Percentiles rank a stretch among this genome's conserved stretches.
Conservation (phyloP, 208 protist genomes). For the Crithidia acanthocephali region DNA sequence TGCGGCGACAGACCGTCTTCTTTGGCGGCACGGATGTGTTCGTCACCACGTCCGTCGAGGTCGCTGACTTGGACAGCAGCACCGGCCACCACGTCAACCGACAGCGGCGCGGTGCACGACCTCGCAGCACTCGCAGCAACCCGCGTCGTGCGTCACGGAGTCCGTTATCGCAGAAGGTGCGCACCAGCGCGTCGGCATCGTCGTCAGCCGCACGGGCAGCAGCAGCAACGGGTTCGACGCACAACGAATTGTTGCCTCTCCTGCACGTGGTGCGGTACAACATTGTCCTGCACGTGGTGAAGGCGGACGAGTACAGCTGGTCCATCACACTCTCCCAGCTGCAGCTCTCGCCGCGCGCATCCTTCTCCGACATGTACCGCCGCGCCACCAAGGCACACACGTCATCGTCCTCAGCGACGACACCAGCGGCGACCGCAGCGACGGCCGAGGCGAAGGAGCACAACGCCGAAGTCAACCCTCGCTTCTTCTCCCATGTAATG, state of each 20-base stretch:
- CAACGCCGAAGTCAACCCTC: slow-evolving; percentile 26
- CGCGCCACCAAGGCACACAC: neutral
- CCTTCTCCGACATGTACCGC: neutral
- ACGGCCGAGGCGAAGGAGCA: neutral
- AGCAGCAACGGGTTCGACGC: neutral
- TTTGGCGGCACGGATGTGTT: slow-evolving; percentile 60
- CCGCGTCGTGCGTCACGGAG: neutral
- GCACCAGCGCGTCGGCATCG: too few relatives aligned
- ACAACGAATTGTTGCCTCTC: slow-evolving; percentile 28
- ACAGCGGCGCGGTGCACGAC: neutral
- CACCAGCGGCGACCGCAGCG: neutral
- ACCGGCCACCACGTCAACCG: slow-evolving; percentile 31
- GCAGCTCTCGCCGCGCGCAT: slow-evolving; percentile 38
- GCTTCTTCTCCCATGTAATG: slow-evolving; percentile 57
- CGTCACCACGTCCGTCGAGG: slow-evolving; percentile 56
- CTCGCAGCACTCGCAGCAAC: neutral
- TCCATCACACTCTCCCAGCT: slow-evolving; percentile 54
- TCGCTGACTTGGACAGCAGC: slow-evolving; percentile 58
- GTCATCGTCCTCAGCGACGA: too few relatives aligned
- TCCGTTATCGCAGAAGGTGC: too few relatives aligned
- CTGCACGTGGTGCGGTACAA: slow-evolving; percentile 71
- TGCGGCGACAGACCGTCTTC: slow-evolving; percentile 57
- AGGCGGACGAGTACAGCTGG: slow-evolving; percentile 68
- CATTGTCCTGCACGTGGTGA: slow-evolving; percentile 58
- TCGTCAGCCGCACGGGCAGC: neutral